Evolutionary conservation across 2,329 filamentous ascomycete genomes (phyloP).

Genomic region (Stagonosporopsis tanaceti): DNA sequence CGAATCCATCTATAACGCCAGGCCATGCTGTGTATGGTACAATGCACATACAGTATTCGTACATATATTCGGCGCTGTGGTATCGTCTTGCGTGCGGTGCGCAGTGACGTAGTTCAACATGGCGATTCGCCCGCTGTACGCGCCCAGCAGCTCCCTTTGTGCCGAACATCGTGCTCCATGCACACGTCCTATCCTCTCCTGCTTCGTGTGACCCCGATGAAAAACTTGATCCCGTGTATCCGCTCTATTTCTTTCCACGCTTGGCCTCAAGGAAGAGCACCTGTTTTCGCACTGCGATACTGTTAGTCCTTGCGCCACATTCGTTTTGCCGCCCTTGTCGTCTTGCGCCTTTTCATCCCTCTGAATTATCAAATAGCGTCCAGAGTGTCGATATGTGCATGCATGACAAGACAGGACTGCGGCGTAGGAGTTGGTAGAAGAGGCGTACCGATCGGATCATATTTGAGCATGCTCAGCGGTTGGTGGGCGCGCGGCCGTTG

Average conservation of each 20-base stretch:
- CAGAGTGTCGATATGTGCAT: too few relatives aligned
- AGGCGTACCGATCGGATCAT: conserved; percentile 87
- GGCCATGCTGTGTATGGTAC: conserved; percentile 41
- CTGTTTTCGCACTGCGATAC: conserved; percentile 79
- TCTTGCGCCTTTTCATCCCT: background rate
- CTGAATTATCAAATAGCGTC: too few relatives aligned
- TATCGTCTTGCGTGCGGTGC: conserved; percentile 5
- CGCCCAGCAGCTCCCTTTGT: background rate
- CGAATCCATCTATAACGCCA: conserved; percentile 33
- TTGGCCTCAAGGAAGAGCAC: conserved; percentile 96
- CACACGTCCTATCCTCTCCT: background rate
- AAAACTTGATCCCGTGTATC: background rate
- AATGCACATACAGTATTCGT: conserved; percentile 28
- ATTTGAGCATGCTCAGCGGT: conserved; percentile 97
- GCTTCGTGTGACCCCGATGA: too few relatives aligned
- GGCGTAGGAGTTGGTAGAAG: too few relatives aligned
- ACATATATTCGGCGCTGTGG: conserved; percentile 4
- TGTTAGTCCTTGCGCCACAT: conserved; percentile 26
- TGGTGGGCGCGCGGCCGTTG: conserved; percentile 79
- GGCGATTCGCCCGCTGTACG: background rate
- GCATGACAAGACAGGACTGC: background rate
- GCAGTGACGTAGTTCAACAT: background rate
- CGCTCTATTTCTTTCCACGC: conserved; percentile 67
- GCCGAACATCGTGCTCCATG: background rate
- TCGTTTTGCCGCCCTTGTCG: background rate